These are phyloP conservation scores for Pseudonectria foliicola DNA, from an alignment of 2,329 filamentous ascomycete genomes.

Conservation along the genomic window DNA sequence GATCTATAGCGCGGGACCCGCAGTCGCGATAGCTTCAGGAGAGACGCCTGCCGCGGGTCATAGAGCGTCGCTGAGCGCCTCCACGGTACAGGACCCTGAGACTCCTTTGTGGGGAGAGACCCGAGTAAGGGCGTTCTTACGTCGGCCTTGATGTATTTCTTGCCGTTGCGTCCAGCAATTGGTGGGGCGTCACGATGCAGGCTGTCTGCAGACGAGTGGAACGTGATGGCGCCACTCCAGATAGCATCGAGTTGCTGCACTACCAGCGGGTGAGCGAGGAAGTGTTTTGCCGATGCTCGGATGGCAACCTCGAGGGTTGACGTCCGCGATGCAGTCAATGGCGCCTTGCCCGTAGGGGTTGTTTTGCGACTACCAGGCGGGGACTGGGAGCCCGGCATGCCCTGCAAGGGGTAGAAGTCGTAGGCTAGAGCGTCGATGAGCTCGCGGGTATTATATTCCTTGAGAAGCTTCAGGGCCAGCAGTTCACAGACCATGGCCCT, in stretches of 20 bases:
- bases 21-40: conserved; percentile 85
- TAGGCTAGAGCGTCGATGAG: conserved; percentile 92
- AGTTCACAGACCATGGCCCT: conserved; percentile 86
- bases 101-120: conserved; percentile 24
- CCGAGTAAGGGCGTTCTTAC: conserved; percentile 46
- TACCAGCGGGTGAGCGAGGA: conserved; percentile 83
- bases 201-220: conserved; percentile 81
- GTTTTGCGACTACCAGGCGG: conserved; percentile 26
- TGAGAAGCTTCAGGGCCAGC: conserved; percentile 79
- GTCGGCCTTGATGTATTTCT: conserved; percentile 29
- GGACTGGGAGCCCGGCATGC: conserved; percentile 48
- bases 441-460: conserved; percentile 82
- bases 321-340: conserved; percentile 62
- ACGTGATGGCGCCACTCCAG: conserved; percentile 92
- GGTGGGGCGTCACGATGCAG: conserved; percentile 56
- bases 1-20: conserved; percentile 89
- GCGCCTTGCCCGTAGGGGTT: conserved; percentile 35
- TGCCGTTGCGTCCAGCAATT: conserved; percentile 17
- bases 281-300: conserved; percentile 84
- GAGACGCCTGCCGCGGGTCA: conserved; percentile 80
- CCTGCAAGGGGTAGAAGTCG: conserved; percentile 89
- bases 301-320: conserved; percentile 92
- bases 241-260: conserved; percentile 95
- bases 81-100: conserved; percentile 32
- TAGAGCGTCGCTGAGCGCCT: conserved; percentile 80